Percentiles rank a stretch among this genome's conserved stretches.
Evolutionary conservation across 139 green algal genomes (phyloP).

Genomic region (Haematococcus lacustris): DNA sequence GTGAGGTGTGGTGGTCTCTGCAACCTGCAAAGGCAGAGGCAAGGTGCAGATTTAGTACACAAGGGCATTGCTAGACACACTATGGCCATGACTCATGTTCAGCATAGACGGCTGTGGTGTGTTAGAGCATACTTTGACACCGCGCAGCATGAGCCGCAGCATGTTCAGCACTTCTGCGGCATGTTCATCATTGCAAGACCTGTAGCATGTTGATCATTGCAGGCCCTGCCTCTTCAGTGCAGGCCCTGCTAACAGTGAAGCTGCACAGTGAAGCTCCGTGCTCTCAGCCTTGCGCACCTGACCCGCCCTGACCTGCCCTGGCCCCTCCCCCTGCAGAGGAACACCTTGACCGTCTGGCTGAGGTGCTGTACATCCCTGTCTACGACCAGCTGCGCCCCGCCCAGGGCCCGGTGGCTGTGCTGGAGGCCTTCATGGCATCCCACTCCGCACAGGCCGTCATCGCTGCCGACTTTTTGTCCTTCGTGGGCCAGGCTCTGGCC

Average conservation of each 20-base stretch:
- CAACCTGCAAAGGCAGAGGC: no score
- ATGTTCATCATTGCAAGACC: neutral
- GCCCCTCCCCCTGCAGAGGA: constrained; percentile 7
- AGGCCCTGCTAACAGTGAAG: neutral
- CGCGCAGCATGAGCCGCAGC: neutral
- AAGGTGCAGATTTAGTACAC: neutral
- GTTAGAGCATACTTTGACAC: neutral
- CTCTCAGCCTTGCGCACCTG: neutral
- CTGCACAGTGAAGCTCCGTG: neutral
- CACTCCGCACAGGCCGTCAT: constrained; percentile 28
- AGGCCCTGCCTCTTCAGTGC: neutral
- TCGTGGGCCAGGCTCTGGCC: constrained; percentile 19
- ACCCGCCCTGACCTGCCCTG: neutral
- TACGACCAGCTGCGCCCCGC: constrained; percentile 20
- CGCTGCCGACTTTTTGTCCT: constrained; percentile 35
- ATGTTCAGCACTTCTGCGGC: neutral
- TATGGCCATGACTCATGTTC: neutral
- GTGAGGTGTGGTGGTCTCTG: no score
- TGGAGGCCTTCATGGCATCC: constrained; percentile 36
- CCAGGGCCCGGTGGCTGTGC: constrained; percentile 25
- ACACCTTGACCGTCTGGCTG: constrained; percentile 20
- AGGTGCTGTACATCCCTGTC: constrained; percentile 41
- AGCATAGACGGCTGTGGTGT: neutral
- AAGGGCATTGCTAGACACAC: neutral
- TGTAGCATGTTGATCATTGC: neutral